Base-by-base conservation (phyloP, 176 grass and related monocot genomes). In the Aegilops umbellulata region DNA sequence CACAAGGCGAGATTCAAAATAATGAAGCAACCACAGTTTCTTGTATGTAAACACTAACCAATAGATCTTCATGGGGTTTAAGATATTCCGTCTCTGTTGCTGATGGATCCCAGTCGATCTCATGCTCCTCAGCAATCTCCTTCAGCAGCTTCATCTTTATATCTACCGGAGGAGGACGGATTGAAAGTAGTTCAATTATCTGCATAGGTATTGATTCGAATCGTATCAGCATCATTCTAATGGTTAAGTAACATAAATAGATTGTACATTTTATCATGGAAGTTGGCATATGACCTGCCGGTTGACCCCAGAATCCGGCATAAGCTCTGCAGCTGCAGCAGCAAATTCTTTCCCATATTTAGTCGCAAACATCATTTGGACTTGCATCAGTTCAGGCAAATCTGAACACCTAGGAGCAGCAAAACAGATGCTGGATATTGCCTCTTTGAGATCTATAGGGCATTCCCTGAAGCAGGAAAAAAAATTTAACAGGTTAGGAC, bases 381-480 rank as follows among this genome's bases (percentile, higher is more conserved):
- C 90, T 82, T 99, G 97, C 72, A 89, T 87, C 39, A 99, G 80
- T 86, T 99, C 97, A 60, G 90, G 90, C 42, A 99, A 86, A 89
- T 99, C 97, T 17, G 94, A 87, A 83, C 94, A 99, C 74, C 97
- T 91, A 80, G 94, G 97, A 90, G 97, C 94, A 71, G 97, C 94
- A 80, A 99, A 99, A 81, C 97, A 99, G 77, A 99, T 93, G 27
- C 90, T 99, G 22, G 97, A 99, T 77, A 99, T 96, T 81, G 97
- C 94, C 87, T 99, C 97, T 94, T 99, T 99, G 51, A 99, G 90
- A 90, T 99, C 97, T 80, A 99, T 87, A 80, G 97, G 97, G n/a
- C 97, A 99, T 70, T 94, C 94, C 82, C 97, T 99, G 88, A 80
- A 93, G 13, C 11, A 86, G n/a, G 29, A 60, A 69, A 81, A 29